Evolutionary conservation across 805 yeast species (phyloP).

Genomic region (Saturnispora bothae): DNA sequence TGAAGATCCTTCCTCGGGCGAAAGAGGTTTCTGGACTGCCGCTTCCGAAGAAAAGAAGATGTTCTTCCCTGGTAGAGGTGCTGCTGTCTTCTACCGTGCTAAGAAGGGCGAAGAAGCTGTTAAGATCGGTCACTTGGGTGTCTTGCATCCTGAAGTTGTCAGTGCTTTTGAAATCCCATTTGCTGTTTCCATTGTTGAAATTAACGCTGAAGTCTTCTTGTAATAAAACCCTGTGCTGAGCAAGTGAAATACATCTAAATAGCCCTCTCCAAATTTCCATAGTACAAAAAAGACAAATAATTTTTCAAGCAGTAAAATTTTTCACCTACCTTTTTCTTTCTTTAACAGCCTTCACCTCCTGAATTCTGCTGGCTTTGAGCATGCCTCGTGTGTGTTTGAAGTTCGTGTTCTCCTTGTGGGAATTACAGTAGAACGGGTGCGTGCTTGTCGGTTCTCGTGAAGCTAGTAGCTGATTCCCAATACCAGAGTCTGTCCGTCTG

Average conservation of each 20-base stretch:
- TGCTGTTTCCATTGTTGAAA: constrained; percentile 86
- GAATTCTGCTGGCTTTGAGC: constrained; percentile 16
- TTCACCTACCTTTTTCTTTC: too few relatives aligned
- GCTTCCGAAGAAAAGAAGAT: constrained; percentile 57
- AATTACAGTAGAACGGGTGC: constrained; percentile 20
- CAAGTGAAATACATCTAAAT: too few relatives aligned
- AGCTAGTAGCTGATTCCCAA: constrained; percentile 21
- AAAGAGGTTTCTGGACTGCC: constrained; percentile 82
- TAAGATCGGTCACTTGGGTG: constrained; percentile 80
- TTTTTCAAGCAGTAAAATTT: too few relatives aligned
- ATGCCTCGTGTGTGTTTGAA: constrained; percentile 6
- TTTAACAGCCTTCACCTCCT: constrained; percentile 33
- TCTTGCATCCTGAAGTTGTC: constrained; percentile 90
- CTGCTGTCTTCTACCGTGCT: constrained; percentile 67
- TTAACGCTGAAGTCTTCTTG: constrained; percentile 80
- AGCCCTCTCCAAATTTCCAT: too few relatives aligned
- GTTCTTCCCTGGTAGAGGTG: constrained; percentile 97
- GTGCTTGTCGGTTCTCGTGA: constrained; percentile 30
- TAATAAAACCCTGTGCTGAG: constrained; percentile 21
- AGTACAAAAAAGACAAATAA: too few relatives aligned
- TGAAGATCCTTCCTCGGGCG: constrained; percentile 38
- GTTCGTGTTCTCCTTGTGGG: constrained; percentile 11
- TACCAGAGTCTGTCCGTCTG: constrained; percentile 17
- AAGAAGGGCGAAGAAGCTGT: constrained; percentile 45
- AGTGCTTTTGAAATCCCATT: constrained; percentile 79